phyloP scores from a whole-genome alignment of 495 filamentous ascomycete species.

The Aspergillus bertholletiae region DNA sequence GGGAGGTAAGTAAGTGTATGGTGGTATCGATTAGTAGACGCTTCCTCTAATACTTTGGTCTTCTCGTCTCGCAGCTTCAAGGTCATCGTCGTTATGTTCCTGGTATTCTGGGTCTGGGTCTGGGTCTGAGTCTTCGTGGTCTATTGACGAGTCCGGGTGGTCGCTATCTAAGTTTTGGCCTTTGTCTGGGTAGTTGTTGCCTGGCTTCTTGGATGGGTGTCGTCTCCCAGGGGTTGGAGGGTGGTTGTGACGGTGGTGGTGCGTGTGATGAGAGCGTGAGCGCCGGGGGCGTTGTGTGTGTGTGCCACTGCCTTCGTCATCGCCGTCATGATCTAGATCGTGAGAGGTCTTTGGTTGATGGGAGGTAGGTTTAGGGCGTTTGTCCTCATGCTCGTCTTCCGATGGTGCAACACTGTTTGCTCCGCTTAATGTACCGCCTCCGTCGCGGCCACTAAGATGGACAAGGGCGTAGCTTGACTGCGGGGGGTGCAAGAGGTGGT shows the following conservation, averaged over 20 bases:
- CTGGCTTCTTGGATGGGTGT: constrained; percentile 1
- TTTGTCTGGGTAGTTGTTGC: neutral
- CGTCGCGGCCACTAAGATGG: constrained; percentile 40
- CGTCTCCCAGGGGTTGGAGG: constrained; percentile 1
- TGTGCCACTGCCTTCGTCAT: constrained; percentile 48
- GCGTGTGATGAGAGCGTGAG: constrained; percentile 22
- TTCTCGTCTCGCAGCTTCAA: constrained; percentile 26
- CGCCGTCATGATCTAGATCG: constrained; percentile 45
- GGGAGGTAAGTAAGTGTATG: neutral
- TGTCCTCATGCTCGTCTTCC: constrained; percentile 34
- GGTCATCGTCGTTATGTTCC: constrained; percentile 2
- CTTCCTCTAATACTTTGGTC: constrained; percentile 40
- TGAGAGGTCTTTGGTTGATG: constrained; percentile 25
- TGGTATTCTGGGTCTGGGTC: constrained; percentile 10
- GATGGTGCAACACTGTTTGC: constrained; percentile 39
- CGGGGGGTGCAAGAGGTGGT: constrained; percentile 33
- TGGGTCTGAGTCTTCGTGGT: constrained; percentile 2
- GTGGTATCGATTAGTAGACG: constrained; percentile 24
- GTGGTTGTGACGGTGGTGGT: constrained; percentile 21
- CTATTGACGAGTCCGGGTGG: neutral
- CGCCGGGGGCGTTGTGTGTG: constrained; percentile 22
- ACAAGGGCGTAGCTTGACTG: constrained; percentile 30
- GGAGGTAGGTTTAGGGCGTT: constrained; percentile 3
- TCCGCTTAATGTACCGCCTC: constrained; percentile 42
- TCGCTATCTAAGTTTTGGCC: constrained; percentile 11